These are phyloP conservation scores for Verticillium isaacii DNA, from an alignment of 2,329 filamentous ascomycete genomes.

Conservation along the genomic window DNA sequence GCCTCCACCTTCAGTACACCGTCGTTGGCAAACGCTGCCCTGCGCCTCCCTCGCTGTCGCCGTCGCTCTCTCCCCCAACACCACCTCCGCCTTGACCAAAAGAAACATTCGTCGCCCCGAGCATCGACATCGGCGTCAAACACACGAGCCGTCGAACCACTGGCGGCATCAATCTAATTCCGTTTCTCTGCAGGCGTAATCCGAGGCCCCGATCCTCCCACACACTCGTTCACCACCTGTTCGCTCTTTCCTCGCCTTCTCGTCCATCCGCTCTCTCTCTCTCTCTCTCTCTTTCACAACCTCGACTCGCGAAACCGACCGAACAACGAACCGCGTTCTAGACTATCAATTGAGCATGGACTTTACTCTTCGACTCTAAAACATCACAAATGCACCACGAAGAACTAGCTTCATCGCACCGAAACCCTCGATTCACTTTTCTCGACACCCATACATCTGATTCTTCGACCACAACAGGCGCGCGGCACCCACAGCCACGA, in stretches of 20 bases:
- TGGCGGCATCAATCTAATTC: background rate
- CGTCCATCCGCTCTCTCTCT: background rate
- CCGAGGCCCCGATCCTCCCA: background rate
- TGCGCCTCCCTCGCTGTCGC: background rate
- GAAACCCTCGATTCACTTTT: background rate
- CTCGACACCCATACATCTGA: background rate
- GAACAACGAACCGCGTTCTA: background rate
- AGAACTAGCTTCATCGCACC: background rate
- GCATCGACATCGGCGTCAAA: background rate
- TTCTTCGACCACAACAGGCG: background rate
- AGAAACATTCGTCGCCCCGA: background rate
- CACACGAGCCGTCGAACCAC: background rate
- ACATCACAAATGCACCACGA: background rate
- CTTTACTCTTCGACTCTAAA: background rate
- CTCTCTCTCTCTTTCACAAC: no score
- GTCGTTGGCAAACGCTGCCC: background rate
- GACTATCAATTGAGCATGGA: background rate
- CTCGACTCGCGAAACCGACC: background rate
- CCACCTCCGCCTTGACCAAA: background rate
- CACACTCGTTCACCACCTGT: background rate
- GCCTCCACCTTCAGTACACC: background rate
- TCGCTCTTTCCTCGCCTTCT: background rate
- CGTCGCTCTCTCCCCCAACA: background rate
- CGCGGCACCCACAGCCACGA: conserved; percentile 22
- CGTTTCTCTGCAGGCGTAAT: background rate